Percentiles rank a stretch among this genome's conserved stretches.
phyloP scores from a whole-genome alignment of 78 protist species.

The Anaeramoeba flamelloides region DNA sequence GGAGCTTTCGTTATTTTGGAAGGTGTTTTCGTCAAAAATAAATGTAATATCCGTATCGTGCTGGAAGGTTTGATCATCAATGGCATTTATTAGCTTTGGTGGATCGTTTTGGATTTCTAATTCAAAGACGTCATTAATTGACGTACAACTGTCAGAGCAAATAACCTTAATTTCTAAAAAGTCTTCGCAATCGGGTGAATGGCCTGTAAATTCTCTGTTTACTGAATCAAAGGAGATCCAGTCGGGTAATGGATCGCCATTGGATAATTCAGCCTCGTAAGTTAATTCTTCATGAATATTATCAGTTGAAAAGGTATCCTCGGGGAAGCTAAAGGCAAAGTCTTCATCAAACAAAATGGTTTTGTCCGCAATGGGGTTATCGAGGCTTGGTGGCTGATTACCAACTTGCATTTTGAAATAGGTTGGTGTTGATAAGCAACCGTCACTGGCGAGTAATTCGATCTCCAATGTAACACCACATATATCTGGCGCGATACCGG shows the following conservation, averaged over 20 bases:
- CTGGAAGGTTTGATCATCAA: neutral
- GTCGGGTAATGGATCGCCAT: neutral
- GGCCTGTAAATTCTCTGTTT: no score
- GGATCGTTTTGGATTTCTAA: neutral
- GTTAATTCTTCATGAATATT: neutral
- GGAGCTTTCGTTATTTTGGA: neutral
- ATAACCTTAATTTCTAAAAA: no score
- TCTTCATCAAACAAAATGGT: no score
- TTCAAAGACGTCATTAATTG: no score
- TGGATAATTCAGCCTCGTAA: neutral
- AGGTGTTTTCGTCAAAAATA: neutral
- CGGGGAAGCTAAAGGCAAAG: no score
- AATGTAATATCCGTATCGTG: neutral
- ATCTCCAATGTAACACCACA: no score
- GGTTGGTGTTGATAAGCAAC: neutral
- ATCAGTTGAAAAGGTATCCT: no score
- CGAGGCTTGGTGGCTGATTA: neutral
- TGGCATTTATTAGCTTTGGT: neutral
- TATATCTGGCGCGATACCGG: no score
- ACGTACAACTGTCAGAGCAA: neutral
- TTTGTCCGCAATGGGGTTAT: no score
- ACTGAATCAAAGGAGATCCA: neutral
- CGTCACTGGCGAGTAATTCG: neutral
- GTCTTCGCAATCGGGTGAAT: no score
- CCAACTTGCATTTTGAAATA: neutral